phyloP scores from a whole-genome alignment of 2,329 filamentous ascomycete genomes.

The Epichloe coenophiala region DNA sequence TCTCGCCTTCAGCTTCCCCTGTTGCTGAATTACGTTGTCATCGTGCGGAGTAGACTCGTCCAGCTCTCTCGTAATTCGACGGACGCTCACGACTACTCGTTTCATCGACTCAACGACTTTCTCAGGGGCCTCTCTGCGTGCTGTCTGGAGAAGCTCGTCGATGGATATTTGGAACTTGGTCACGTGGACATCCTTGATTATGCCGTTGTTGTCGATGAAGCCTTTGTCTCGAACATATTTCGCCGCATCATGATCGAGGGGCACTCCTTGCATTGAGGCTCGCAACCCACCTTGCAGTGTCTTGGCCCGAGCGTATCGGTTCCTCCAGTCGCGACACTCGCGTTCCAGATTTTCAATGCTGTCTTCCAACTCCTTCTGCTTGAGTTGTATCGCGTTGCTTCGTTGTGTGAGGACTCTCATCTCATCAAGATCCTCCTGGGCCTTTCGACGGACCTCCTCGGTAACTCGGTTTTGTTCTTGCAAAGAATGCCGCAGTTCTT shows the following conservation, averaged over 20 bases:
- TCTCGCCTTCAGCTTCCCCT: slow-evolving; percentile 59
- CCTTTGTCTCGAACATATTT: slow-evolving; percentile 51
- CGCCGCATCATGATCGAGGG: slow-evolving; percentile 57
- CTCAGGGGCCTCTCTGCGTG: slow-evolving; percentile 59
- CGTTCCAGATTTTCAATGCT: slow-evolving; percentile 65
- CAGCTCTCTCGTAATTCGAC: slow-evolving; percentile 73
- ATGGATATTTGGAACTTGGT: slow-evolving; percentile 92
- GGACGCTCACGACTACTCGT: slow-evolving; percentile 65
- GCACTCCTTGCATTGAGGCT: slow-evolving; percentile 64
- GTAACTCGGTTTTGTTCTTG: slow-evolving; percentile 69
- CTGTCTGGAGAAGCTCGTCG: slow-evolving; percentile 72
- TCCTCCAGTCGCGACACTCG: slow-evolving; percentile 82
- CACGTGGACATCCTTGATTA: slow-evolving; percentile 83
- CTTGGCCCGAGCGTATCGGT: slow-evolving; percentile 76
- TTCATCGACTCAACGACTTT: slow-evolving; percentile 79
- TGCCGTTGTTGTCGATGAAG: slow-evolving; percentile 57
- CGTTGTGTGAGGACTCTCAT: slow-evolving; percentile 80
- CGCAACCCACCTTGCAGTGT: slow-evolving; percentile 74
- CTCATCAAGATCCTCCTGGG: slow-evolving; percentile 69
- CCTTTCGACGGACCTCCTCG: slow-evolving; percentile 75
- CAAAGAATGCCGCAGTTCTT: slow-evolving; percentile 50
- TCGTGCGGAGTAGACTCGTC: slow-evolving; percentile 42
- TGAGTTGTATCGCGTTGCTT: slow-evolving; percentile 65
- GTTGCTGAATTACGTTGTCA: slow-evolving; percentile 41
- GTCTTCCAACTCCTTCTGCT: slow-evolving; percentile 63